A percentile compares a stretch with the other conserved stretches of the same genome.
These are phyloP conservation scores for Rhizopus delemar DNA, from an alignment of 371 early-diverging fungal species.

Conservation along the genomic window DNA sequence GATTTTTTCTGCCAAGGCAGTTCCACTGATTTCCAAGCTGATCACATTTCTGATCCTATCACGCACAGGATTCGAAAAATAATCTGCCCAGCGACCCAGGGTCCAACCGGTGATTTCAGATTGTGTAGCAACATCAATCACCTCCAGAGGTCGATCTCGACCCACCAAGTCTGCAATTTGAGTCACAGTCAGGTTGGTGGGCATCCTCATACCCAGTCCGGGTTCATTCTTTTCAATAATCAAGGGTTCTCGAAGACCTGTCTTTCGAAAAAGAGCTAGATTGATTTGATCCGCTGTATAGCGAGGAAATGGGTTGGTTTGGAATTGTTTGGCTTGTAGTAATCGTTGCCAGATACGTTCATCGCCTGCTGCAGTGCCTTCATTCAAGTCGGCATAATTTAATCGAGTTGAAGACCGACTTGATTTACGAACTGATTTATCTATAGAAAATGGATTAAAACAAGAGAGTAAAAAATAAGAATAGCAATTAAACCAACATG, in stretches of 20 bases:
- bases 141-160: conserved; percentile 64
- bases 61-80: conserved; percentile 65
- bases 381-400: conserved; percentile 73
- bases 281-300: conserved; percentile 59
- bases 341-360: conserved; percentile 66
- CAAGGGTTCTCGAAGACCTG: conserved; percentile 66
- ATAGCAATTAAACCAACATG: conserved; percentile 42
- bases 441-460: not conserved
- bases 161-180: conserved; percentile 74
- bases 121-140: conserved; percentile 84
- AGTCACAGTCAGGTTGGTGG: conserved; percentile 57
- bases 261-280: conserved; percentile 51
- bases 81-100: conserved; percentile 80
- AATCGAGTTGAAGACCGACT: conserved; percentile 55
- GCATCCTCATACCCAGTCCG: conserved; percentile 77
- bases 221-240: conserved; percentile 62
- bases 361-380: conserved; percentile 63
- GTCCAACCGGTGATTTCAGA: conserved; percentile 75
- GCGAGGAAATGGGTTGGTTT: conserved; percentile 57
- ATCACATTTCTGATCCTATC: conserved; percentile 83
- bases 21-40: conserved; percentile 81
- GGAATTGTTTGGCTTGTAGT: conserved; percentile 58
- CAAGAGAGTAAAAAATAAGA: not conserved
- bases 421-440: conserved; percentile 56
- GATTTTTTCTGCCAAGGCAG: conserved; percentile 66